Percentiles rank a stretch among this genome's conserved stretches.
phyloP scores from a whole-genome alignment of 1,284 basidiomycete species.

The Stygiomarasmius scandens region DNA sequence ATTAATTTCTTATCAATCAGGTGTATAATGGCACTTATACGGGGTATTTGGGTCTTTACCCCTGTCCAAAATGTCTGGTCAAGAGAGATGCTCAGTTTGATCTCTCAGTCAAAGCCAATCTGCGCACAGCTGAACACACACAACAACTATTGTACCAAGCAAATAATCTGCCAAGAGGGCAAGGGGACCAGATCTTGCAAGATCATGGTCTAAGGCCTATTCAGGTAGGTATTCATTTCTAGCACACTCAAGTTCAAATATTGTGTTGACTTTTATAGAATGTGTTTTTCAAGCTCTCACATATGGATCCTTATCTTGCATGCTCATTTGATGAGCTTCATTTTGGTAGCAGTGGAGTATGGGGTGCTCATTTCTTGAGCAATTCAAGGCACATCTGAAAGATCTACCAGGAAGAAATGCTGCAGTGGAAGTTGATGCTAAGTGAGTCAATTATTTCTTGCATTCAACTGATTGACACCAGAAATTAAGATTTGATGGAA shows the following conservation, averaged over 20 bases:
- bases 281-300: slow-evolving; percentile 11
- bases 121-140: slow-evolving; percentile 2
- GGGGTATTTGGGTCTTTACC: slow-evolving; percentile 26
- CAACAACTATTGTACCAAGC: neutral
- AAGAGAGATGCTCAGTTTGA: slow-evolving; percentile 6
- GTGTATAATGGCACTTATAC: slow-evolving; percentile 28
- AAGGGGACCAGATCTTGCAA: slow-evolving; percentile 10
- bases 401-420: neutral
- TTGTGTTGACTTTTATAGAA: slow-evolving; percentile 4
- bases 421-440: slow-evolving; percentile 12
- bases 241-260: neutral
- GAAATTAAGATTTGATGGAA: slow-evolving; percentile 24
- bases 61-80: slow-evolving; percentile 16
- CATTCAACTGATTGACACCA: neutral
- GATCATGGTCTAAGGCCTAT: slow-evolving; percentile 4
- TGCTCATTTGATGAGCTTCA: slow-evolving; percentile 21
- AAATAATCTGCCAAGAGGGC: neutral
- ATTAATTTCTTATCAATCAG: neutral
- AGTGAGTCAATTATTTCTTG: slow-evolving; percentile 16
- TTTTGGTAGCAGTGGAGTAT: slow-evolving; percentile 16
- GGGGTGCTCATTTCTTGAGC: slow-evolving; percentile 17
- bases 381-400: slow-evolving; percentile 11
- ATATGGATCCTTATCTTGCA: slow-evolving; percentile 19
- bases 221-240: neutral
- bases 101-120: neutral